Evolutionary conservation across 2,329 filamentous ascomycete genomes (phyloP).

Genomic region (Gyromitra esculenta): DNA sequence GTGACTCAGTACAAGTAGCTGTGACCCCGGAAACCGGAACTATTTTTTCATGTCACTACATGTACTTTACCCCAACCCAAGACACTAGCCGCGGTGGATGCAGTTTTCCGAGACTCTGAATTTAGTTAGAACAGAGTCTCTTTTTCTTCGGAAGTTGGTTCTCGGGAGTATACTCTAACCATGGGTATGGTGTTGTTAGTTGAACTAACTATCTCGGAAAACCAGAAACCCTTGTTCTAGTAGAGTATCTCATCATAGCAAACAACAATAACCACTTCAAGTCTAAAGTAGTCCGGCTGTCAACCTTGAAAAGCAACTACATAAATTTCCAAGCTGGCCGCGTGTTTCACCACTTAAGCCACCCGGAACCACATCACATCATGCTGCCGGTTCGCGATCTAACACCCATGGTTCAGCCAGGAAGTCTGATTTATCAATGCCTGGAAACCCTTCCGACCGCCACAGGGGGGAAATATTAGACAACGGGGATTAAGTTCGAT

Average conservation of each 20-base stretch:
- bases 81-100: not conserved
- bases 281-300: not conserved
- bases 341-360: conserved; percentile 8
- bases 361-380: not conserved
- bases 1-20: too few relatives aligned
- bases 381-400: not conserved
- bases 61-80: not conserved
- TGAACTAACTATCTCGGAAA: not conserved
- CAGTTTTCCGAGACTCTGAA: not conserved
- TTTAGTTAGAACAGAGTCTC: not conserved
- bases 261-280: conserved; percentile 3
- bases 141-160: not conserved
- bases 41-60: not conserved
- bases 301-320: not conserved
- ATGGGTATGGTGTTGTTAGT: not conserved
- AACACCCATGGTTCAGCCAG: not conserved
- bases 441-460: not conserved
- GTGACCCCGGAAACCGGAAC: not conserved
- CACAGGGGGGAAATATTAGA: not conserved
- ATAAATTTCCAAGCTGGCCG: not conserved
- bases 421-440: not conserved
- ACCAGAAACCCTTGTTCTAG: not conserved
- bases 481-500: not conserved
- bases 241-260: not conserved
- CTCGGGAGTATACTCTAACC: not conserved